These are phyloP conservation scores for Trichocladium antarcticum DNA, from an alignment of 495 filamentous ascomycete species.

Conservation along the genomic window DNA sequence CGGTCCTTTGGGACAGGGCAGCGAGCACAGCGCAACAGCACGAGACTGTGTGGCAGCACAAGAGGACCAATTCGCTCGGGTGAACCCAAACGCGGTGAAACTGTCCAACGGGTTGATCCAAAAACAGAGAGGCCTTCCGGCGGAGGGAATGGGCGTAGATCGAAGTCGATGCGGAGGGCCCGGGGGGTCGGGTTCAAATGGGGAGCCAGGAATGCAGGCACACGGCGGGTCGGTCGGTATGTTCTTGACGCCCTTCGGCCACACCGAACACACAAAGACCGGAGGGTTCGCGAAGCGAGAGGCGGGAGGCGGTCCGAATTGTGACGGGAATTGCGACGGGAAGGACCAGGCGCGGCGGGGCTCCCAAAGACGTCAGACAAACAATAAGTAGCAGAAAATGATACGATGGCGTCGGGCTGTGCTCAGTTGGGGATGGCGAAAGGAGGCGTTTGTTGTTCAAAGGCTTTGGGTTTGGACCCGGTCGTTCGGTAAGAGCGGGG, in stretches of 20 bases:
- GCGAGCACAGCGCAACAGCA: conserved; percentile 1
- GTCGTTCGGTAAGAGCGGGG: conserved; percentile 1
- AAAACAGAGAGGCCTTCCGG: background rate
- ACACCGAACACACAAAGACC: background rate
- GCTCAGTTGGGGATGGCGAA: conserved; percentile 7
- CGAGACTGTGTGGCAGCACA: background rate
- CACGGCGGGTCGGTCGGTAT: too few species aligned
- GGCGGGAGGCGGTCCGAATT: too few species aligned
- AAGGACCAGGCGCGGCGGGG: background rate
- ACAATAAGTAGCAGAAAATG: background rate
- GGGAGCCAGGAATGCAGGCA: too few species aligned
- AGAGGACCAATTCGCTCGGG: background rate
- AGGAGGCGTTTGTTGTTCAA: background rate
- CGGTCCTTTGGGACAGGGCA: background rate
- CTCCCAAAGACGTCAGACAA: conserved; percentile 2
- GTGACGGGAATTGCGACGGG: background rate
- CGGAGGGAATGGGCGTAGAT: background rate
- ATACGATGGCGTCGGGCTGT: background rate
- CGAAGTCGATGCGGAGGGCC: background rate
- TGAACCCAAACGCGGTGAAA: background rate
- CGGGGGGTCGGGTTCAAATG: background rate
- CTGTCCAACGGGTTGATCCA: background rate
- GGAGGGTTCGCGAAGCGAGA: background rate
- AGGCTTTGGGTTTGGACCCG: background rate
- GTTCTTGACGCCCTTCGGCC: background rate